phyloP scores from a whole-genome alignment of 169 alveolate species.

The Plasmodium reichenowi region DNA sequence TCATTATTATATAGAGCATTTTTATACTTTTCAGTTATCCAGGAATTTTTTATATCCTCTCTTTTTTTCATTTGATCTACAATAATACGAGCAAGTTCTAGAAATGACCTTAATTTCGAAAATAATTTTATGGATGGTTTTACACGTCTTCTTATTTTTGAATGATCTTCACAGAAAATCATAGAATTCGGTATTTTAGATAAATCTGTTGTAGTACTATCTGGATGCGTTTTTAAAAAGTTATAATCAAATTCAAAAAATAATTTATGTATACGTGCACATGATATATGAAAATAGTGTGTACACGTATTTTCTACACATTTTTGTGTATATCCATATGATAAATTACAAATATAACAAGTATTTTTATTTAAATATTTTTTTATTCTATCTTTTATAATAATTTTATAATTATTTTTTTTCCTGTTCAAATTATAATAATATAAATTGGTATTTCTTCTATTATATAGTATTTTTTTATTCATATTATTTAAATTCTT shows the following conservation, averaged over 20 bases:
- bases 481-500: slow-evolving; percentile 5
- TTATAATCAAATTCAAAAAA: slow-evolving; percentile 70
- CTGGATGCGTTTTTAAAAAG: slow-evolving; percentile 52
- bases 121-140: slow-evolving; percentile 55
- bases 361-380: slow-evolving; percentile 41
- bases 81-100: slow-evolving; percentile 60
- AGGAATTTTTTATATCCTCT: slow-evolving; percentile 55
- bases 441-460: slow-evolving; percentile 1
- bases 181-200: slow-evolving; percentile 23
- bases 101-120: slow-evolving; percentile 56
- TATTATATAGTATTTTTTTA: not conserved
- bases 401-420: slow-evolving; percentile 57
- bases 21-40: slow-evolving; percentile 31
- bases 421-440: slow-evolving; percentile 39
- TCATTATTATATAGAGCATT: not conserved
- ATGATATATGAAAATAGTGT: slow-evolving; percentile 61
- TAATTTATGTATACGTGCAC: slow-evolving; percentile 50
- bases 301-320: slow-evolving; percentile 57
- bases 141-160: slow-evolving; percentile 42
- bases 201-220: slow-evolving; percentile 10
- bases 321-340: slow-evolving; percentile 73
- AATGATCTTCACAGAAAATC: slow-evolving; percentile 62
- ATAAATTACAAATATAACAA: slow-evolving; percentile 59
- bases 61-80: slow-evolving; percentile 68
- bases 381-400: slow-evolving; percentile 69